Base-by-base conservation (phyloP, 345 rosid genomes). In the Populus tremula region DNA sequence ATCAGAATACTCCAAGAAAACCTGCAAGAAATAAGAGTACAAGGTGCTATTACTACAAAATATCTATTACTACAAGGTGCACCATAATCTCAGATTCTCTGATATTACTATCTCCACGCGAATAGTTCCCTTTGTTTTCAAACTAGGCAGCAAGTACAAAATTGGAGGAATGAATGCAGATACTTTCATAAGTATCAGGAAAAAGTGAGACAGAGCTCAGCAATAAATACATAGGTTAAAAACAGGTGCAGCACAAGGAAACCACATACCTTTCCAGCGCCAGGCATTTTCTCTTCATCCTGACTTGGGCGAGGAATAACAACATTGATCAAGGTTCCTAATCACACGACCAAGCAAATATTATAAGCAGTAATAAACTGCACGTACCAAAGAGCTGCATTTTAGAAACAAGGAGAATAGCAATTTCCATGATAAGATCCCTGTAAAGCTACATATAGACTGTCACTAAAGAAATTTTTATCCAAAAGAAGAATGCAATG, bases 281-380 rank as follows among this genome's bases (percentile, higher is more conserved):
- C 83, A 0, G 80, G 33, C 31, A 35, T 66, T 72, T 70, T 36
- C 21, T 67, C 72, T 67, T 69, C 79, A 66, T 2, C 56, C 27
- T 66, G 65, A 71, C 73, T 54, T 71, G 83, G 80, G 64, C 83
- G 77, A 71, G 83, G 83, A 72, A 80, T 80, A 33, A 80, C 79
- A 38, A 80, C 83, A 41, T 72, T 71, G 47, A 76, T 71, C 77
- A 80, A 72, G 18, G 76, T 71, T 53, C 83, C 83, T 80, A 25
- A 65, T 66, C 47, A 79, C 56, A 79, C 56, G 25, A 49, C 13
- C 63, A 59, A 23, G 12, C 63, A 59, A 12, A 3, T 3, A 59
- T n/a, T n/a, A n/a, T 59, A n/a, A 59, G 27, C 29, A 59, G 29
- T n/a, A 10, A n/a, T 23, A n/a, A 59, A 10, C 29, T 59, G 63